A percentile compares a stretch with the other conserved stretches of the same genome.
phyloP scores from a whole-genome alignment of 1,284 basidiomycete species.

The Cystobasidium slooffiae region DNA sequence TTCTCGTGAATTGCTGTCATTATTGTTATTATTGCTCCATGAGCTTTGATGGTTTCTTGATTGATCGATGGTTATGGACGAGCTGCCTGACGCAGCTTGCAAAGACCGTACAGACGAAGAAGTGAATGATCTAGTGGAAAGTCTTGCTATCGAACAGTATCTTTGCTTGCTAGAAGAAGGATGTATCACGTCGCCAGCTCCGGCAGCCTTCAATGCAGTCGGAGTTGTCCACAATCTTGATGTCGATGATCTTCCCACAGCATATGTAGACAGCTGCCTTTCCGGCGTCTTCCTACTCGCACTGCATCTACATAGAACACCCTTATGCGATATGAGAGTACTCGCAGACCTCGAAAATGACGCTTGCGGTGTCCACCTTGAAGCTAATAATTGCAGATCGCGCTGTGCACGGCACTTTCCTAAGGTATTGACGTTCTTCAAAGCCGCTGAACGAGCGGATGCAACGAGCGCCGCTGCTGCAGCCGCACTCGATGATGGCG shows the following conservation, averaged over 20 bases:
- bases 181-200: too few species aligned
- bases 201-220: not conserved
- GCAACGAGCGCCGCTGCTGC: slow-evolving; percentile 5
- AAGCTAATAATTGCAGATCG: slow-evolving; percentile 3
- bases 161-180: not conserved
- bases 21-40: not conserved
- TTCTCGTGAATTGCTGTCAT: not conserved
- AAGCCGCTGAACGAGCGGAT: not conserved
- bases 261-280: not conserved
- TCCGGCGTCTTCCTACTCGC: not conserved
- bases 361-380: not conserved
- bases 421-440: not conserved
- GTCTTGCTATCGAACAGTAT: too few species aligned
- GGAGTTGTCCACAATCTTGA: not conserved
- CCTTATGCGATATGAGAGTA: not conserved
- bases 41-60: not conserved
- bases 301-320: not conserved
- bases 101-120: not conserved
- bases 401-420: not conserved
- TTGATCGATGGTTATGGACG: not conserved
- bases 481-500: slow-evolving; percentile 1
- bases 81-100: not conserved
- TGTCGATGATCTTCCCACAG: not conserved
- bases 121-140: too few species aligned
- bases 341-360: not conserved